phyloP scores from a whole-genome alignment of 192 early-diverging fungal genomes.

The Linnemannia hyalina region DNA sequence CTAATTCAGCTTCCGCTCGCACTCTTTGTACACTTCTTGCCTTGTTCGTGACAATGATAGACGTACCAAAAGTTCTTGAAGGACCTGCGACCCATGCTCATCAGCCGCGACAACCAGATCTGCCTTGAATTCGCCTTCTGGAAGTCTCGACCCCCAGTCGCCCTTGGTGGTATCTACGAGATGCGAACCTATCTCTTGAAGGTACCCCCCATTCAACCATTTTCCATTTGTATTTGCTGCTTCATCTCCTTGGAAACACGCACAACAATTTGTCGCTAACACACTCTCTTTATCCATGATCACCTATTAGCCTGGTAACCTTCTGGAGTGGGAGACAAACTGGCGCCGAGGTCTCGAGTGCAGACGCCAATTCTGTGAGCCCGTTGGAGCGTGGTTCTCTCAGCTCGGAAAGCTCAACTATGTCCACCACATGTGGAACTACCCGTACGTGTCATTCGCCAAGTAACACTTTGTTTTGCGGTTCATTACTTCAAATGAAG shows the following conservation, averaged over 20 bases:
- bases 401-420: conserved; percentile 90
- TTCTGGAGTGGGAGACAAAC: conserved; percentile 94
- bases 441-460: conserved; percentile 68
- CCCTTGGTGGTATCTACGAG: conserved; percentile 90
- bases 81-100: conserved; percentile 77
- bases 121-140: conserved; percentile 96
- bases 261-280: neutral
- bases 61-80: conserved; percentile 74
- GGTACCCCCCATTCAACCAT: conserved; percentile 49
- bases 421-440: conserved; percentile 95
- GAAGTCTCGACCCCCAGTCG: conserved; percentile 82
- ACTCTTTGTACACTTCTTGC: neutral
- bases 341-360: conserved; percentile 93
- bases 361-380: conserved; percentile 88
- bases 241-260: neutral
- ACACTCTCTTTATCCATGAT: neutral
- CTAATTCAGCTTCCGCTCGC: neutral
- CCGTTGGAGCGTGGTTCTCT: conserved; percentile 96
- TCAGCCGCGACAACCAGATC: conserved; percentile 83
- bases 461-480: neutral
- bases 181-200: conserved; percentile 88
- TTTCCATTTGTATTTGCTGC: neutral
- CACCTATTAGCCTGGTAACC: conserved; percentile 78
- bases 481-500: neutral
- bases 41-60: conserved; percentile 35